Evolutionary conservation across 768 basidiomycete species (phyloP), one percentile per base, ranked within the genome.

Genomic region (Hericium rajendrae): DNA sequence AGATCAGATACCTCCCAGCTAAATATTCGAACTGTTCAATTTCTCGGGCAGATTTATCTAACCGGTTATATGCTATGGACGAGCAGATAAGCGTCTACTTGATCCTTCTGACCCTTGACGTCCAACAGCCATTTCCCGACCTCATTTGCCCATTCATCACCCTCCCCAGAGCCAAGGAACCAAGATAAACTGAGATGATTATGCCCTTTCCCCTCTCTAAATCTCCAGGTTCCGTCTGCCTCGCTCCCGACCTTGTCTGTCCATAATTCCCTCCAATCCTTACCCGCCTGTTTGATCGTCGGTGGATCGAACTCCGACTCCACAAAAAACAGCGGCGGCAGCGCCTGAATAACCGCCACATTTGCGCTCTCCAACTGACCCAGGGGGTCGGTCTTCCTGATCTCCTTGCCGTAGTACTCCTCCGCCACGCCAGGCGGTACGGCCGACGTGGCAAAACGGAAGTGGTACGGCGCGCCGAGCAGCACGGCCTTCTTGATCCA

Each of bases 171-270:
- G 3, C 74, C 67, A 53, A 82, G 61, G 6, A 72, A 75, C 70
- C 71, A 76, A 51, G 74, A 74, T 13, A 73, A 57, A 57, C 82
- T 84, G 53, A 85, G 69, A 60, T 85, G 83, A 63, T 85, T 85
- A 59, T 85, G 83, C 0, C 77, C 77, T 54, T 61, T 61, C 15
- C n/a, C 49, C n/a, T 15, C 20, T 32, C 32, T 32, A 32, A 32
- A 32, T 10, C 32, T 32, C 32, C 32, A 32, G 9, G 6, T 32
- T 8, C 32, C 32, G 8, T 32, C 6, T 32, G 9, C 32, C 32
- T 32, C 32, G 9, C 9, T 32, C 32, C 32, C 32, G 49, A 51
- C 49, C 16, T 22, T 16, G 8, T 46, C 43, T 12, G 10, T 11
- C 43, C 16, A 16, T 12, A 46, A 11, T 6, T 46, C 43, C n/a